These are phyloP conservation scores for Lactarius deliciosus DNA, from an alignment of 768 basidiomycete genomes.

Conservation along the genomic window DNA sequence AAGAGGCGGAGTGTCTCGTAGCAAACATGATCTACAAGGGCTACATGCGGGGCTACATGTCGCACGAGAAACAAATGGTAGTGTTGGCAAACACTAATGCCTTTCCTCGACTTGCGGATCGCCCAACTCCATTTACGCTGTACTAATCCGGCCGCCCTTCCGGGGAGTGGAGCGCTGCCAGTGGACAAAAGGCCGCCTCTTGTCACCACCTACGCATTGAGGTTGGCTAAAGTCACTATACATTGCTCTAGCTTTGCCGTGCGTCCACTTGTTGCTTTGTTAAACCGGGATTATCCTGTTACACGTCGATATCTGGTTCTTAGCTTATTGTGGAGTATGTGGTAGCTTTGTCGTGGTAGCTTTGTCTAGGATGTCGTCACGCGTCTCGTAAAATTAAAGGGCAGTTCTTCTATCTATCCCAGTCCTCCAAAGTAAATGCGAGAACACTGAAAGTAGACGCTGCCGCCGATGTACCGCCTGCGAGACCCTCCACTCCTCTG, in stretches of 20 bases:
- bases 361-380: not conserved
- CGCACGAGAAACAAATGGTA: conserved; percentile 92
- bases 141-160: conserved; percentile 25
- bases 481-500: conserved; percentile 67
- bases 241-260: not conserved
- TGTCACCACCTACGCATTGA: not conserved
- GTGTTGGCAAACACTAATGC: conserved; percentile 79
- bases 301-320: not conserved
- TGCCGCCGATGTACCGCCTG: conserved; percentile 57
- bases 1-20: conserved; percentile 90
- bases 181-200: not conserved
- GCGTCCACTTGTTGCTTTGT: conserved; percentile 2
- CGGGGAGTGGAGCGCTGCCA: not conserved
- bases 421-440: conserved; percentile 77
- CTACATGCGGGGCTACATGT: conserved; percentile 93
- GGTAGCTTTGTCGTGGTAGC: not conserved
- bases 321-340: not conserved
- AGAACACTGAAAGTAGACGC: conserved; percentile 67
- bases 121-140: conserved; percentile 50
- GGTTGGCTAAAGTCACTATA: not conserved
- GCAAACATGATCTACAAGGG: conserved; percentile 96
- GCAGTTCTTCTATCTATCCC: conserved; percentile 48
- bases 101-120: conserved; percentile 73
- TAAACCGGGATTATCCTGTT: not conserved
- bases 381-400: not conserved